Evolutionary conservation across 768 basidiomycete species (phyloP).

Genomic region (Lactarius sp.): DNA sequence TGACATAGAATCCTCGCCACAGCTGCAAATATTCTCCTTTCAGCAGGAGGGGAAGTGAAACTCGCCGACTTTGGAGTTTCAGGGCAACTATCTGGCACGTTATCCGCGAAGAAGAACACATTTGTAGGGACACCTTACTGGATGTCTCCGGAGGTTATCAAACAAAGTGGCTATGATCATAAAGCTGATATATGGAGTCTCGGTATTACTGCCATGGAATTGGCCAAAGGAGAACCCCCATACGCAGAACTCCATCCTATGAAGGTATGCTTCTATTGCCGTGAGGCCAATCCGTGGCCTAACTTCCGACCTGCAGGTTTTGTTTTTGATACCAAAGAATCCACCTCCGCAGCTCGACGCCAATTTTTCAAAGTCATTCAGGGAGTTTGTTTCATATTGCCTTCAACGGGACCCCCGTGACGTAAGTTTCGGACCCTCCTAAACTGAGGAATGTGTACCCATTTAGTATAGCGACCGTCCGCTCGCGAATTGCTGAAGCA

Average conservation of each 20-base stretch:
- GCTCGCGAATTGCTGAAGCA: constrained; percentile 96
- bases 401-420: constrained; percentile 91
- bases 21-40: constrained; percentile 94
- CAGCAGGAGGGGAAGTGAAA: constrained; percentile 92
- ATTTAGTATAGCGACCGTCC: constrained; percentile 66
- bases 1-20: background rate
- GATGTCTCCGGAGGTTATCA: constrained; percentile 99
- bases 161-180: constrained; percentile 98
- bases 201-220: constrained; percentile 95
- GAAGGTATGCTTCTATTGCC: constrained; percentile 58
- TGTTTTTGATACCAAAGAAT: constrained; percentile 98
- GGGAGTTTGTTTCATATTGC: constrained; percentile 91
- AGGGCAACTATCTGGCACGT: constrained; percentile 89
- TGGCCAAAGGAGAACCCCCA: constrained; percentile 96
- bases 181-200: constrained; percentile 99
- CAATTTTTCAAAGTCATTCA: constrained; percentile 87
- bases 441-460: constrained; percentile 15
- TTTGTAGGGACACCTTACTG: constrained; percentile 98
- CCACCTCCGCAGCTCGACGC: constrained; percentile 87
- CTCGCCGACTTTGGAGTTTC: constrained; percentile 99
- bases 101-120: constrained; percentile 95
- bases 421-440: constrained; percentile 40
- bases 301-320: constrained; percentile 50
- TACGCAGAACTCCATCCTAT: constrained; percentile 98
- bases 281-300: background rate